Evolutionary conservation across 306 rosid species (phyloP).

Genomic region (Cucurbita moschata): DNA sequence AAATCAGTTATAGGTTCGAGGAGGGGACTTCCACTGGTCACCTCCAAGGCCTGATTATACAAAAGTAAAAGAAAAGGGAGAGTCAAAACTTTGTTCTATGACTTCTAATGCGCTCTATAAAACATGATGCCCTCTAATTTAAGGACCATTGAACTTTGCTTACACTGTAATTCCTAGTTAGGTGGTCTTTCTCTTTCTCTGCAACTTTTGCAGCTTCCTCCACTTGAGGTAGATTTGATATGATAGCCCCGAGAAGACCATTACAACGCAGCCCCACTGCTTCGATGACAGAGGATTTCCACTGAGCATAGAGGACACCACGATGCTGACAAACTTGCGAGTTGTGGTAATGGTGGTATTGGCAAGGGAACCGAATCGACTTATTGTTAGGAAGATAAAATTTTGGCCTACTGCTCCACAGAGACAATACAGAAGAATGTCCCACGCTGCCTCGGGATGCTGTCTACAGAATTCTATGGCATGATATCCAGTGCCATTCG

Average conservation of each 20-base stretch:
- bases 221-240: constrained; percentile 90
- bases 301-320: constrained; percentile 77
- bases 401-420: constrained; percentile 99
- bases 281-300: constrained; percentile 83
- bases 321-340: constrained; percentile 94
- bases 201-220: constrained; percentile 68
- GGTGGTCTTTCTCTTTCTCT: constrained; percentile 65
- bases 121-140: constrained; percentile 20
- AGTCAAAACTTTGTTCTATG: constrained; percentile 3
- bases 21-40: neutral
- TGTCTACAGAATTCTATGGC: constrained; percentile 69
- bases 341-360: constrained; percentile 96
- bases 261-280: constrained; percentile 83
- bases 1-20: neutral
- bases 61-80: neutral
- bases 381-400: constrained; percentile 85
- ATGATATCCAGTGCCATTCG: constrained; percentile 55
- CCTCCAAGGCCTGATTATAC: neutral
- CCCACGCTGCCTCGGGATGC: constrained; percentile 94
- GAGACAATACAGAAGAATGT: constrained; percentile 67
- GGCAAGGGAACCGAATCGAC: constrained; percentile 84
- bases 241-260: constrained; percentile 91
- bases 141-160: constrained; percentile 14
- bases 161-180: constrained; percentile 23
- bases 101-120: constrained; percentile 12